Evolutionary conservation across 257 asterid species (phyloP), one percentile per base, ranked within the genome.

Genomic region (Misopates orontium): DNA sequence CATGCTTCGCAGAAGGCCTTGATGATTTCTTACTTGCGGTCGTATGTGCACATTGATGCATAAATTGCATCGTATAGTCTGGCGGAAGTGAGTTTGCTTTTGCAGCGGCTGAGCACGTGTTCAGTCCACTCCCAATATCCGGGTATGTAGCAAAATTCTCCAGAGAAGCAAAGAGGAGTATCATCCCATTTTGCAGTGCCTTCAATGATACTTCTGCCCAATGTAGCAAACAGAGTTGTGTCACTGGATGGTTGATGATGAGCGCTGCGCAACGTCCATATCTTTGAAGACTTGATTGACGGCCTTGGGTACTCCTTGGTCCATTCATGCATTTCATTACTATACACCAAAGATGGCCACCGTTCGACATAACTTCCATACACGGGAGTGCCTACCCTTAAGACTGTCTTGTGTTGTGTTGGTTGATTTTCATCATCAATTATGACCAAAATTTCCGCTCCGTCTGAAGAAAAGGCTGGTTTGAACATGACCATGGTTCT

Each of bases 1-100:
- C 40, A 54, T 20, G 60, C 60, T 10, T 54, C 60, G 40, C 60
- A 54, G 5, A 54, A 54, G 6, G 60, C 14, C 11, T 54, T 54
- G 17, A 54, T 20, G 25, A 11, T 54, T n/a, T 54, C 32, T 22
- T 31, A 20, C 16, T 54, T 31, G 2, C 10, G 11, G 7, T 54
- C 60, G 10, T 54, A 54, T 4, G n/a, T 23, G 60, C 20, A 54
- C 0, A 54, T 6, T 3, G 60, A 54, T 10, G n/a, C 60, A 12
- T 54, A 7, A 12, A 54, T 32, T 5, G 40, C 5, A 3, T 54
- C 8, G 7, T 20, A 12, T 17, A 52, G n/a, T 17, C 15, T 1
- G 10, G 1, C 5, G 15, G 10, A 0, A 2, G 1, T 1, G 23
- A 12, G 15, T 0, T 10, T 10, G 0, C 2, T 10, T 1, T 20